Percentiles rank a stretch among this genome's conserved stretches.
Evolutionary conservation across 495 filamentous ascomycete species (phyloP).

Genomic region (Penicillium silybi): DNA sequence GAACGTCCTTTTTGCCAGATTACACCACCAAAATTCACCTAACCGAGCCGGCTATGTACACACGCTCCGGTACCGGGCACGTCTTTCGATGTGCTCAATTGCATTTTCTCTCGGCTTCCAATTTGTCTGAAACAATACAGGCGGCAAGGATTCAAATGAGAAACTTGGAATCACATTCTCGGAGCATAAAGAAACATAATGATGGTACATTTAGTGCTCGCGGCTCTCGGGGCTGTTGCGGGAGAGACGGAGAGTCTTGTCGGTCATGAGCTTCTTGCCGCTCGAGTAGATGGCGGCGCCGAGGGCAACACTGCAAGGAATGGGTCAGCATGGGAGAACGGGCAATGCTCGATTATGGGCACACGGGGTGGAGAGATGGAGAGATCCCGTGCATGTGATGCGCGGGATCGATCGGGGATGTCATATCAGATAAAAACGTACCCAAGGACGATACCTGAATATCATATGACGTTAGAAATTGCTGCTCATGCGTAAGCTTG

Average conservation of each 20-base stretch:
- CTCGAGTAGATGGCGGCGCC: slow-evolving; percentile 76
- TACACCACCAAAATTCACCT: slow-evolving; percentile 26
- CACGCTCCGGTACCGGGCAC: slow-evolving; percentile 28
- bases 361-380: slow-evolving; percentile 5
- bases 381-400: slow-evolving; percentile 13
- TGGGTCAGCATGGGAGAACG: slow-evolving; percentile 22
- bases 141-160: slow-evolving; percentile 24
- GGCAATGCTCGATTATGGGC: neutral
- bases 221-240: slow-evolving; percentile 48
- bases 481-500: neutral
- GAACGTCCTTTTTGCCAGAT: slow-evolving; percentile 30
- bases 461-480: slow-evolving; percentile 20
- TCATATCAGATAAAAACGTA: slow-evolving; percentile 38
- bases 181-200: slow-evolving; percentile 30
- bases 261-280: slow-evolving; percentile 72
- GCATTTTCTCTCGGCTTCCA: slow-evolving; percentile 20
- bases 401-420: slow-evolving; percentile 15
- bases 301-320: slow-evolving; percentile 54
- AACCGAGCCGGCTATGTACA: slow-evolving; percentile 41
- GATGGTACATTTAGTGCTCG: slow-evolving; percentile 46
- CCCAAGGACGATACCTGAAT: slow-evolving; percentile 76
- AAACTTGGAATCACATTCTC: slow-evolving; percentile 30
- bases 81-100: slow-evolving; percentile 13
- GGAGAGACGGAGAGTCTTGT: slow-evolving; percentile 85
- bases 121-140: slow-evolving; percentile 35